phyloP scores from a whole-genome alignment of 2,329 filamentous ascomycete species.

The Epichloe elymi region DNA sequence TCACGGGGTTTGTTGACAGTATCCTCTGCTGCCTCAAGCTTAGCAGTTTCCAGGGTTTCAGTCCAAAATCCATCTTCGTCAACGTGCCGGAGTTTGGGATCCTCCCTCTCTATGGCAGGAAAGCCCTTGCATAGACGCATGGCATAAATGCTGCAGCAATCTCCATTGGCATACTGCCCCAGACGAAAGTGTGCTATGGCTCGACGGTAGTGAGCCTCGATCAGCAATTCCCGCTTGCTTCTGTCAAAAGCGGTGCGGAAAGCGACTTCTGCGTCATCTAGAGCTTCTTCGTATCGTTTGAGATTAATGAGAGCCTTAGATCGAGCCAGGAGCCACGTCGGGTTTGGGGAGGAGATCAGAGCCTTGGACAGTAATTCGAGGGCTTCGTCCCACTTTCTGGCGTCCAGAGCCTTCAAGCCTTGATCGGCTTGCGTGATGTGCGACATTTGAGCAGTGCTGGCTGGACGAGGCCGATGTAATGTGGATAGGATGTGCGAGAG shows the following conservation, averaged over 20 bases:
- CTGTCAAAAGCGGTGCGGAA: conserved; percentile 50
- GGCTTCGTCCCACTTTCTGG: conserved; percentile 51
- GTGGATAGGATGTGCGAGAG: not conserved
- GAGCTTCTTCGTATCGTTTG: conserved; percentile 46
- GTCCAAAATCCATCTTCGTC: conserved; percentile 36
- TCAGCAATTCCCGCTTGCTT: conserved; percentile 61
- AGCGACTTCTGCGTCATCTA: conserved; percentile 57
- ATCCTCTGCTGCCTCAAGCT: conserved; percentile 12
- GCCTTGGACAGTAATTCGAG: conserved; percentile 56
- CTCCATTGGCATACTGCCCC: conserved; percentile 60
- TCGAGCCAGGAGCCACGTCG: conserved; percentile 69
- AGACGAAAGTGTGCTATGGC: conserved; percentile 61
- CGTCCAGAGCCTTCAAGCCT: conserved; percentile 53
- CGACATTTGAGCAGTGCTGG: conserved; percentile 29
- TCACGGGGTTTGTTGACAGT: conserved; percentile 12
- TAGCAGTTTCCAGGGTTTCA: conserved; percentile 20
- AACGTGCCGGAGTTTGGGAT: conserved; percentile 18
- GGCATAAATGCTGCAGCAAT: conserved; percentile 53
- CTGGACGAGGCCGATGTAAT: not conserved
- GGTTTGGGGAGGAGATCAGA: conserved; percentile 51
- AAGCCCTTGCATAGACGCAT: conserved; percentile 25
- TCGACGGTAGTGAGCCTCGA: conserved; percentile 70
- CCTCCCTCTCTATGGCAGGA: conserved; percentile 18
- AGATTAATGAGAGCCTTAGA: conserved; percentile 64
- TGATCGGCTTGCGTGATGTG: conserved; percentile 35